A percentile compares a stretch with the other conserved stretches of the same genome.
phyloP scores from a whole-genome alignment of 2,329 filamentous ascomycete genomes.

The Sporothrix pallida region DNA sequence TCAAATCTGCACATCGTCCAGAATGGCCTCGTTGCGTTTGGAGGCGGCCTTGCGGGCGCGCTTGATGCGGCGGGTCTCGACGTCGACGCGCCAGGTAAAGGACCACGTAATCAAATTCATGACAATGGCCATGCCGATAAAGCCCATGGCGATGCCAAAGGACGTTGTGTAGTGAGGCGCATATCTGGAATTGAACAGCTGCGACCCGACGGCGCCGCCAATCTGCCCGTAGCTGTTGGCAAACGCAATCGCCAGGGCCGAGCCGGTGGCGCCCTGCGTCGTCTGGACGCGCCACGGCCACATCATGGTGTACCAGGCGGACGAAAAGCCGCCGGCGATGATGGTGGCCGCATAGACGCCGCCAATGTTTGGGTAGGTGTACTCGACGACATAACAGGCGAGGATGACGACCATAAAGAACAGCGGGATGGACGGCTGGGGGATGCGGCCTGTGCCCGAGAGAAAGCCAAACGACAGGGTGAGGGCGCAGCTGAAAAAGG shows the following conservation, averaged over 20 bases:
- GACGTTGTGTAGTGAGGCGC: constrained; percentile 52
- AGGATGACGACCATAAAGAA: constrained; percentile 33
- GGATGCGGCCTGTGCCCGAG: constrained; percentile 26
- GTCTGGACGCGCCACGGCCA: constrained; percentile 59
- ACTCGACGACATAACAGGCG: constrained; percentile 32
- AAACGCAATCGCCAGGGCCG: constrained; percentile 57
- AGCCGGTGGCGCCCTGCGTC: constrained; percentile 53
- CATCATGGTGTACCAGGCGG: constrained; percentile 55
- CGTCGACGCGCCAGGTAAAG: constrained; percentile 52
- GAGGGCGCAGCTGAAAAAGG: constrained; percentile 30
- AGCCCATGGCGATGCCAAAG: constrained; percentile 52
- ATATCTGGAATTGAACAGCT: constrained; percentile 53
- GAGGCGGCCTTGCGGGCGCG: constrained; percentile 50
- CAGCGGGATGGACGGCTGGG: constrained; percentile 26
- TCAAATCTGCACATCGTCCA: constrained; percentile 49
- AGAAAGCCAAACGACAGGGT: constrained; percentile 29
- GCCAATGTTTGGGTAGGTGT: constrained; percentile 36
- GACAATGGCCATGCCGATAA: constrained; percentile 51
- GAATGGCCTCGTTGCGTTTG: constrained; percentile 49
- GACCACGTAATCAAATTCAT: constrained; percentile 53
- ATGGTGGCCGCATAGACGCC: constrained; percentile 50
- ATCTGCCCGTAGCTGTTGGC: constrained; percentile 58
- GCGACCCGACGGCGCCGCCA: constrained; percentile 54
- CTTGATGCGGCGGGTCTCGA: constrained; percentile 53
- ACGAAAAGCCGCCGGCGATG: constrained; percentile 53